Conservation (phyloP, 306 rosid genomes). For the Lathyrus sativus region DNA sequence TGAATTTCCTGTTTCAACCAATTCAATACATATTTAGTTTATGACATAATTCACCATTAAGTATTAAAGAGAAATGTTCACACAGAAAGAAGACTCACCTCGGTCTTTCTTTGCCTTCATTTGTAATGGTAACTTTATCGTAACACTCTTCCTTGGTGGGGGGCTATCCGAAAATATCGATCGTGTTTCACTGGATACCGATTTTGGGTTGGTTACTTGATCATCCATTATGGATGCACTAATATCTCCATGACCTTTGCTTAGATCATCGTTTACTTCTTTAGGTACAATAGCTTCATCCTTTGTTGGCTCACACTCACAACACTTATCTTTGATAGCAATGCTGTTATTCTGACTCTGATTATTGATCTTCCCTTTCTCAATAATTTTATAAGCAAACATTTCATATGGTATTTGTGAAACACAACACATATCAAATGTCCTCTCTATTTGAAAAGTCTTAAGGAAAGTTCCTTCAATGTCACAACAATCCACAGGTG, state of each 20-base stretch:
- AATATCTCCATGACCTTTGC: conserved; percentile 20
- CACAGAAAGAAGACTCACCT: conserved; percentile 50
- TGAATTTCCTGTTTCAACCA: conserved; percentile 41
- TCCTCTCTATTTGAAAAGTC: conserved; percentile 42
- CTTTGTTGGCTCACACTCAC: conserved; percentile 40
- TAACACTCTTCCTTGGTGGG: conserved; percentile 44
- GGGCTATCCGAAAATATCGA: conserved; percentile 49
- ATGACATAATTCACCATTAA: not conserved
- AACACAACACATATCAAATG: conserved; percentile 35
- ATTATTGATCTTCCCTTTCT: conserved; percentile 58
- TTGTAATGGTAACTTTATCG: conserved; percentile 42
- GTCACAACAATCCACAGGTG: conserved; percentile 68
- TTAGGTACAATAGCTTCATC: not conserved
- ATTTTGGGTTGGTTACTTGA: conserved; percentile 39
- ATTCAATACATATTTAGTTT: conserved; percentile 23
- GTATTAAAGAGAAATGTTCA: too few relatives aligned
- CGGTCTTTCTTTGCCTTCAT: conserved; percentile 46
- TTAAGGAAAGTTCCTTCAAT: conserved; percentile 64
- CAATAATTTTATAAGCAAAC: conserved; percentile 70
- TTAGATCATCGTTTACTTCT: conserved; percentile 35
- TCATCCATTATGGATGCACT: conserved; percentile 46
- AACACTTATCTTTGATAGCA: conserved; percentile 28
- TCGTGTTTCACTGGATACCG: conserved; percentile 43
- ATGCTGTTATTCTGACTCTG: conserved; percentile 14
- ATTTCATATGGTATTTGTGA: conserved; percentile 81